Conservation (phyloP, 1,284 basidiomycete genomes). For the Heterobasidion occidentale region DNA sequence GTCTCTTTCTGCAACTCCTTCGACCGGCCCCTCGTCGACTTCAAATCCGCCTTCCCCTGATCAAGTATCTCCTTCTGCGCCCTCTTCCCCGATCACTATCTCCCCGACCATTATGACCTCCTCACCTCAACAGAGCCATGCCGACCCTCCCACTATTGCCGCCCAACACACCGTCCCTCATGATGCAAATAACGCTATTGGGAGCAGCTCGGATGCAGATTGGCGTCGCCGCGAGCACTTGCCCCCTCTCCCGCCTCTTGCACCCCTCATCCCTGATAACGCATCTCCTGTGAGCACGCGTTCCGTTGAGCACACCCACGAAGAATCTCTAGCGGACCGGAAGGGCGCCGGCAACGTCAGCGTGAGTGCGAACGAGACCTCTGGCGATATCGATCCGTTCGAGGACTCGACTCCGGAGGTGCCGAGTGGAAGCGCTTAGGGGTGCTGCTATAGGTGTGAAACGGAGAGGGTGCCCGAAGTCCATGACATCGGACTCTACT, state of each 20-base stretch:
- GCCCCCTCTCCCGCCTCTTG: background rate
- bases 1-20: slow-evolving; percentile 1
- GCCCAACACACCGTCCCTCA: background rate
- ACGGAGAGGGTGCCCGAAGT: no score
- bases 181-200: background rate
- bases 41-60: background rate
- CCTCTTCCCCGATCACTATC: background rate
- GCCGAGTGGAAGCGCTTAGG: no score
- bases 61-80: background rate
- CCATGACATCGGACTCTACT: no score
- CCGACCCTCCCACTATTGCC: background rate
- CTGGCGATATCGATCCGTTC: no score
- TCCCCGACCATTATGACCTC: background rate
- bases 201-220: background rate
- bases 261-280: background rate
- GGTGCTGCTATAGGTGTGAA: no score
- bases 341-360: no score
- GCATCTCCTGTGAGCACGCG: no score
- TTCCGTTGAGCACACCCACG: no score
- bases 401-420: no score
- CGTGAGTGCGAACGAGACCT: no score
- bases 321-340: no score
- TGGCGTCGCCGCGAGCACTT: background rate
- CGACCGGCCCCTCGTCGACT: background rate
- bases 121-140: background rate